Conservation (phyloP, 2,329 filamentous ascomycete species). For the Diaporthe eres region DNA sequence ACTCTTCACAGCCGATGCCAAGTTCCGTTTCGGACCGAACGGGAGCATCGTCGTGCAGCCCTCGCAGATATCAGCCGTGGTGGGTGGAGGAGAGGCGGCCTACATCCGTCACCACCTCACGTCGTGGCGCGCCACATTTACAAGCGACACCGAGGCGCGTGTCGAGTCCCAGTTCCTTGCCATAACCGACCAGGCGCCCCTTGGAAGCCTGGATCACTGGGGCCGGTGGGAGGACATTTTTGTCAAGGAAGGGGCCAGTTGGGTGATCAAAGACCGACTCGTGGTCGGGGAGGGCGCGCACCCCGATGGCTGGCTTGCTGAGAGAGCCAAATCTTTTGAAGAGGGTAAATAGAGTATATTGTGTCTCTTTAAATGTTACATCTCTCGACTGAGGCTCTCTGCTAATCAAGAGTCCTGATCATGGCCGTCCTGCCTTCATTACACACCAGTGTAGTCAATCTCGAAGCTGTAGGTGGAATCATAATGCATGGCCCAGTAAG, state of each 20-base stretch:
- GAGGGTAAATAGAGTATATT: not conserved
- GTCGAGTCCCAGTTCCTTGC: not conserved
- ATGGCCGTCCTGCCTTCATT: not conserved
- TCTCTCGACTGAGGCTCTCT: not conserved
- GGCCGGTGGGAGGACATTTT: not conserved
- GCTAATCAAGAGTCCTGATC: not conserved
- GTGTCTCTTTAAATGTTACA: not conserved
- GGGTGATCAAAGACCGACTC: not conserved
- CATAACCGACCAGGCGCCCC: not conserved
- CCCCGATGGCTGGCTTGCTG: not conserved
- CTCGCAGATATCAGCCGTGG: not conserved
- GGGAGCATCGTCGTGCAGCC: not conserved
- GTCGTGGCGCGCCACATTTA: not conserved
- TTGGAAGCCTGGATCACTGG: not conserved
- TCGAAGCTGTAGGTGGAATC: constrained; percentile 44
- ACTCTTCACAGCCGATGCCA: not conserved
- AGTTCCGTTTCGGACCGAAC: not conserved
- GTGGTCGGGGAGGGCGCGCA: not conserved
- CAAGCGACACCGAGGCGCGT: not conserved
- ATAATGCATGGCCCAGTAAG: constrained; percentile 64
- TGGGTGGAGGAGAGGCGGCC: not conserved
- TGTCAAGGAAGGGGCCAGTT: not conserved
- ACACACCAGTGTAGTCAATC: not conserved
- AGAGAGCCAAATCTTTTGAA: not conserved
- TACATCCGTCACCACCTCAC: not conserved